A percentile compares a stretch with the other conserved stretches of the same genome.
phyloP scores from a whole-genome alignment of 2,329 filamentous ascomycete species.

The Fusarium cicatricum region DNA sequence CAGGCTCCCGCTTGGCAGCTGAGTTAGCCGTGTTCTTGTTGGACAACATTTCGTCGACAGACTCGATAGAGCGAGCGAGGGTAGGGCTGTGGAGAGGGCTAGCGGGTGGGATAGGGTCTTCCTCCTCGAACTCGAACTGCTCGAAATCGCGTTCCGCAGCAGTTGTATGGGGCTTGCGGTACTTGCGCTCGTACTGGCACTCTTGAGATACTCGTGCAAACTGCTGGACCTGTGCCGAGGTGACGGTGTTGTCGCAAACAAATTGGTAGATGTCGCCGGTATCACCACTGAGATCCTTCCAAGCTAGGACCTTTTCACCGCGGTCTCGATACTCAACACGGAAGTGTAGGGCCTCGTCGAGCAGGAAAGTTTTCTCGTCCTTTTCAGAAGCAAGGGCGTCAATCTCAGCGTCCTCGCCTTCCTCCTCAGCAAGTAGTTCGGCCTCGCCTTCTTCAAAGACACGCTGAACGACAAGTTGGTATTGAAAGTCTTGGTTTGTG shows the following conservation, averaged over 20 bases:
- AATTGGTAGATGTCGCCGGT: conserved; percentile 97
- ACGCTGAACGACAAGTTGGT: conserved; percentile 94
- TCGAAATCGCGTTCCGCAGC: conserved; percentile 83
- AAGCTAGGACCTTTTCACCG: conserved; percentile 87
- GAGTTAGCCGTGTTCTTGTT: conserved; percentile 57
- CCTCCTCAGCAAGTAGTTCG: conserved; percentile 88
- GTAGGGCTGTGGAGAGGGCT: conserved; percentile 69
- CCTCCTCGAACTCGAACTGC: conserved; percentile 80
- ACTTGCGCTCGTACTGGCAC: conserved; percentile 98
- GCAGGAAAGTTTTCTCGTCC: conserved; percentile 96
- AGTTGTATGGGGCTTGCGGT: conserved; percentile 78
- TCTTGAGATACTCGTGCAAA: conserved; percentile 87
- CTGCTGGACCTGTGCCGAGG: conserved; percentile 74
- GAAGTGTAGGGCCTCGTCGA: conserved; percentile 92
- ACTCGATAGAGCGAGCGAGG: conserved; percentile 63
- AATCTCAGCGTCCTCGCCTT: conserved; percentile 79
- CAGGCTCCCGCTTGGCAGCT: conserved; percentile 53
- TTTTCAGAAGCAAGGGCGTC: conserved; percentile 81
- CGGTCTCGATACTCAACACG: conserved; percentile 82
- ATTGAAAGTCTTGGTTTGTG: conserved; percentile 95
- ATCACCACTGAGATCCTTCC: conserved; percentile 95
- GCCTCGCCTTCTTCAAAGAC: conserved; percentile 98
- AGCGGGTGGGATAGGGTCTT: conserved; percentile 70
- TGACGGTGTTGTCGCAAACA: conserved; percentile 82
- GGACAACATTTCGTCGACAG: conserved; percentile 63